These are phyloP conservation scores for Xylariaceae sp. DNA, from an alignment of 2,329 filamentous ascomycete species.

Conservation along the genomic window DNA sequence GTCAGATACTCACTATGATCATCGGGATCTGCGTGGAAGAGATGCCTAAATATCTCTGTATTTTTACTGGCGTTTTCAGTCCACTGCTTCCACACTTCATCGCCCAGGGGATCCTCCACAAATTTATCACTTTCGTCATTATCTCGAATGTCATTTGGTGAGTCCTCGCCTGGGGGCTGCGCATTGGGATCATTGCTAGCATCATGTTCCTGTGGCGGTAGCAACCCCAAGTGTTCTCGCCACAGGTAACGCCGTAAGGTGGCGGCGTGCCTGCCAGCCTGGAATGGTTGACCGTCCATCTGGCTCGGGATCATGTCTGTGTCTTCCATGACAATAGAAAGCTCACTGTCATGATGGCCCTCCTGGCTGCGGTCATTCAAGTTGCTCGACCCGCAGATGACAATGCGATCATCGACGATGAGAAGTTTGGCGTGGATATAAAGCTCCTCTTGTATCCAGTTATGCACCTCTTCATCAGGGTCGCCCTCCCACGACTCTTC, in stretches of 20 bases:
- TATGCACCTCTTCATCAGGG: constrained; percentile 69
- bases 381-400: constrained; percentile 82
- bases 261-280: constrained; percentile 74
- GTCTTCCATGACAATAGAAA: constrained; percentile 87
- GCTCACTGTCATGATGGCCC: constrained; percentile 84
- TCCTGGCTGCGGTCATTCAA: constrained; percentile 87
- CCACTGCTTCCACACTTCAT: constrained; percentile 65
- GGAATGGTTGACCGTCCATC: constrained; percentile 74
- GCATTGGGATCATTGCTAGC: constrained; percentile 65
- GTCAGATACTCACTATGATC: constrained; percentile 57
- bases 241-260: constrained; percentile 77
- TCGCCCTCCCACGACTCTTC: constrained; percentile 75
- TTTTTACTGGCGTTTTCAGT: constrained; percentile 62
- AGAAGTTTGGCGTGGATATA: constrained; percentile 92
- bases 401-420: constrained; percentile 80
- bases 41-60: constrained; percentile 67
- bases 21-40: constrained; percentile 87
- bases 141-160: constrained; percentile 58
- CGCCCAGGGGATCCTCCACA: constrained; percentile 65
- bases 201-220: constrained; percentile 67
- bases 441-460: constrained; percentile 92
- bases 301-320: constrained; percentile 60
- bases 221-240: constrained; percentile 82
- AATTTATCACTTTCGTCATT: constrained; percentile 57
- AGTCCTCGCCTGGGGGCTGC: constrained; percentile 60